Conservation (phyloP, 169 alveolate species). For the Plasmodium vivax region DNA sequence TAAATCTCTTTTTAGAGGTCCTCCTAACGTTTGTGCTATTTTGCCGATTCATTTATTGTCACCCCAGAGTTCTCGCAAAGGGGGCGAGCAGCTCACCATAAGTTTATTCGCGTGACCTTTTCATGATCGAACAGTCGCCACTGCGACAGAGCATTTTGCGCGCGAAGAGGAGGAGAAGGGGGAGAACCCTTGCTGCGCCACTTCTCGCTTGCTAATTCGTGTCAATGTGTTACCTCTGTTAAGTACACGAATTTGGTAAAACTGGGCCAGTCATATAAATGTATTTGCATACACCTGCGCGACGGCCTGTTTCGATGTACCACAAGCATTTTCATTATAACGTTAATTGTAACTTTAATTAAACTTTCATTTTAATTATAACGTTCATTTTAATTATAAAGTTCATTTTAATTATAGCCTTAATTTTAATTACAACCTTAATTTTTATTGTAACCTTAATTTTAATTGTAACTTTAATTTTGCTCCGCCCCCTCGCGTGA, state of each 20-base stretch:
- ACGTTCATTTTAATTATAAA: no score
- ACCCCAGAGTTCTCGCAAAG: neutral
- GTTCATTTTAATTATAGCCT: no score
- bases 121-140: neutral
- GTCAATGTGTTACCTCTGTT: neutral
- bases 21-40: neutral
- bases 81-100: neutral
- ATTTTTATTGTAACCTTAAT: no score
- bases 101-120: neutral
- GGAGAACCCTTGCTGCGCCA: neutral
- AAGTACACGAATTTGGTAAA: neutral
- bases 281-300: neutral
- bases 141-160: neutral
- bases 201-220: neutral
- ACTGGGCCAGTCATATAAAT: neutral
- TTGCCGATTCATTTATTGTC: neutral
- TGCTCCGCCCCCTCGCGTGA: neutral
- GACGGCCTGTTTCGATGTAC: neutral
- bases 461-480: neutral
- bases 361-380: neutral
- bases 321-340: neutral
- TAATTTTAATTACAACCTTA: no score
- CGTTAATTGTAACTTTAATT: neutral
- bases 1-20: neutral
- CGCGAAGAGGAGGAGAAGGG: neutral